A percentile compares a stretch with the other conserved stretches of the same genome.
These are phyloP conservation scores for Chrysoporthe cubensis DNA, from an alignment of 2,329 filamentous ascomycete genomes.

Conservation along the genomic window DNA sequence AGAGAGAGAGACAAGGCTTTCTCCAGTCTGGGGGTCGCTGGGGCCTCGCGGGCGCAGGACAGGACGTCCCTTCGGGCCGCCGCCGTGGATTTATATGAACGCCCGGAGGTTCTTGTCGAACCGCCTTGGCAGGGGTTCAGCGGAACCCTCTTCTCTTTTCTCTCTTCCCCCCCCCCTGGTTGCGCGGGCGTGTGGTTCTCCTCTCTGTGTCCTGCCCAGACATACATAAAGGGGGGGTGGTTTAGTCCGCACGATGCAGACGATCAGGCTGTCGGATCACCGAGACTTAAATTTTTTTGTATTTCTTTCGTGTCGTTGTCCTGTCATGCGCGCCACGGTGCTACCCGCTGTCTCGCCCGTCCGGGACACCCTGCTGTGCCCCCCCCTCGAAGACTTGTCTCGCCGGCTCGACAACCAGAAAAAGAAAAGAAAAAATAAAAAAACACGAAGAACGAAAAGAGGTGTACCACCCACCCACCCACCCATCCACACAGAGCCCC, in stretches of 20 bases:
- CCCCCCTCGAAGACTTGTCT: background rate
- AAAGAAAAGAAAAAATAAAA: too few species aligned
- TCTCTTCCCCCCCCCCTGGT: background rate
- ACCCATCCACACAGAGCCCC: too few species aligned
- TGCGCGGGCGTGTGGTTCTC: too few species aligned
- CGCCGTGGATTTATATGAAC: background rate
- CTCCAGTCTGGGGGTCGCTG: too few species aligned
- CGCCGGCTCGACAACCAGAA: background rate
- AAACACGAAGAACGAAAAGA: background rate
- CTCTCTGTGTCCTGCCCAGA: conserved; percentile 10
- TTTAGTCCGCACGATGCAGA: conserved; percentile 17
- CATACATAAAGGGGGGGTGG: conserved; percentile 8
- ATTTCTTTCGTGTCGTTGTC: background rate
- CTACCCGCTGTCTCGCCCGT: conserved; percentile 5
- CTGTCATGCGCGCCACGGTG: conserved; percentile 25
- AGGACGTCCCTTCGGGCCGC: background rate
- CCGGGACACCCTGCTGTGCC: too few species aligned
- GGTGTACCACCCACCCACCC: background rate
- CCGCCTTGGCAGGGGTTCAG: conserved; percentile 19
- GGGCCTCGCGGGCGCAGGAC: too few species aligned
- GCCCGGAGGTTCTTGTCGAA: background rate
- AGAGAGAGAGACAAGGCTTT: background rate
- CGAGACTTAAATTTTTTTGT: conserved; percentile 6
- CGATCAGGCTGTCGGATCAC: conserved; percentile 15
- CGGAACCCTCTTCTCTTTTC: conserved; percentile 16